Conservation (phyloP, 306 rosid genomes). For the Fragaria nilgerrensis region DNA sequence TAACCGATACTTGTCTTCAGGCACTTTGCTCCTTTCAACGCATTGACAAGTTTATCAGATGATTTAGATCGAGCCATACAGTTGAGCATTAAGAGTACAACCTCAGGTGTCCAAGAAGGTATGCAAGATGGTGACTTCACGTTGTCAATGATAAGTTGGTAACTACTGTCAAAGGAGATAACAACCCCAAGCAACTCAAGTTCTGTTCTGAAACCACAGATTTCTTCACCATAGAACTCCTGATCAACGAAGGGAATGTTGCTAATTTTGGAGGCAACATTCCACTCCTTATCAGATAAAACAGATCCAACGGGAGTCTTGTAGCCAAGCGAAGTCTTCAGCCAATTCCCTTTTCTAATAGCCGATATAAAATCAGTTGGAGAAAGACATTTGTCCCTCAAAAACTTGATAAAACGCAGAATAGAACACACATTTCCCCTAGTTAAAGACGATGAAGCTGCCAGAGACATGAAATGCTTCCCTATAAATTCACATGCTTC, state of each 20-base stretch:
- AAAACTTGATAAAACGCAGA: constrained; percentile 49
- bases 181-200: constrained; percentile 61
- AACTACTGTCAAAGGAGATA: constrained; percentile 30
- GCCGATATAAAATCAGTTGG: constrained; percentile 34
- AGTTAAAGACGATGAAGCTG: constrained; percentile 35
- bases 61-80: constrained; percentile 16
- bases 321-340: constrained; percentile 49
- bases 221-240: constrained; percentile 48
- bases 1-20: constrained; percentile 61
- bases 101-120: constrained; percentile 35
- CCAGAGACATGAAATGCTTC: constrained; percentile 56
- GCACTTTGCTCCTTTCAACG: constrained; percentile 32
- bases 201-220: constrained; percentile 38
- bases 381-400: constrained; percentile 31
- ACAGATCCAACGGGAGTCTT: constrained; percentile 63
- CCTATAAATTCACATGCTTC: constrained; percentile 70
- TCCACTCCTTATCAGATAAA: constrained; percentile 48
- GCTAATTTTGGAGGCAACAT: constrained; percentile 49
- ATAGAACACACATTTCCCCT: constrained; percentile 39
- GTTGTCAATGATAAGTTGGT: constrained; percentile 43
- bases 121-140: constrained; percentile 44
- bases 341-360: constrained; percentile 46
- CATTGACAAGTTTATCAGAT: constrained; percentile 24
- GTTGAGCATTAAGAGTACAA: constrained; percentile 44
- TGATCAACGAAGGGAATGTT: constrained; percentile 60